Evolutionary conservation across 2,329 filamentous ascomycete species (phyloP), one percentile per base, ranked within the genome.

Genomic region (Talaromyces albobiverticillius): DNA sequence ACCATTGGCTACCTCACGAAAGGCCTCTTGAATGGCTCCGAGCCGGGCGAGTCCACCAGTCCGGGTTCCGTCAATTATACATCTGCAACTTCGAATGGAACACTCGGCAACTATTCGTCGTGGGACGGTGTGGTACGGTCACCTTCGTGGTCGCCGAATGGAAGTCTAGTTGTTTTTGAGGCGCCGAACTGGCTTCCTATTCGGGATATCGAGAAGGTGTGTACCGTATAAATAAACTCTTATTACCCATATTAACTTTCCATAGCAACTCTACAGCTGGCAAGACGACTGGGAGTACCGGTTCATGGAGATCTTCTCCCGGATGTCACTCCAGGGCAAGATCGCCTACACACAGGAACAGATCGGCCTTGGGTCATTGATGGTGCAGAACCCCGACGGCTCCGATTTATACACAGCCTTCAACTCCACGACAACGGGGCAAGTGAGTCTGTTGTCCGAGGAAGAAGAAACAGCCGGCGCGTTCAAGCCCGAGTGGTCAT

Each of bases 381-480:
- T 3, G n/a, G n/a, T n/a, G n/a, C n/a, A n/a, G n/a, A n/a, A n/a
- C n/a, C n/a, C n/a, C n/a, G n/a, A n/a, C n/a, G n/a, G n/a, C n/a
- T n/a, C n/a, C n/a, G n/a, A n/a, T n/a, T n/a, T n/a, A n/a, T n/a
- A n/a, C n/a, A n/a, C n/a, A n/a, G n/a, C n/a, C n/a, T n/a, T n/a
- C n/a, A n/a, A n/a, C n/a, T 76, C 77, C 48, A 74, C 77, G 50
- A 73, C 74, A 0, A 74, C 77, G 3, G 5, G 22, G 29, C 52
- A 2, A 59, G 59, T 1, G 43, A 48, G 20, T 59, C 54, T 16
- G 31, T 34, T 14, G 23, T 22, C 59, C 73, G 64, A n/a, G 71
- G 69, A 4, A 52, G 68, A 1, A 29, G 25, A 29, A 34, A 14
- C 31, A 3, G 64, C 65, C 0, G 72, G 72, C 7, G 71, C 73